Conservation (phyloP, 257 asterid genomes). For the Primulina tabacum region DNA sequence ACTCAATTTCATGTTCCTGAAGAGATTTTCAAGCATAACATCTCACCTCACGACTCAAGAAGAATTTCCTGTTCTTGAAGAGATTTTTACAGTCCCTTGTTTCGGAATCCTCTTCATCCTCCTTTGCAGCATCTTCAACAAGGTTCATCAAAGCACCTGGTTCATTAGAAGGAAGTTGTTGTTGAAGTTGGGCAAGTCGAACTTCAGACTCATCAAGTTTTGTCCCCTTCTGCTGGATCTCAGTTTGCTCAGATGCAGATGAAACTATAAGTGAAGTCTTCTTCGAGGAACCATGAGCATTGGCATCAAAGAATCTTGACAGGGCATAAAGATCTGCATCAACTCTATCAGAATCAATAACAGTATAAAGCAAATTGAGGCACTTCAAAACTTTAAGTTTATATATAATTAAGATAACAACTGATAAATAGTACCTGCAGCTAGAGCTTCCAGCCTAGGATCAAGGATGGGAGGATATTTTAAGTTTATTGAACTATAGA, state of each 20-base stretch:
- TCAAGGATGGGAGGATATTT: constrained; percentile 93
- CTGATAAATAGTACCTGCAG: constrained; percentile 59
- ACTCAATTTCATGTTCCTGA: constrained; percentile 65
- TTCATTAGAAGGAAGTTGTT: constrained; percentile 81
- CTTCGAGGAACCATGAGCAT: constrained; percentile 40
- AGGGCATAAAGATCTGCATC: constrained; percentile 87
- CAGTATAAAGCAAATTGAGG: not conserved
- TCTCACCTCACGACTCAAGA: constrained; percentile 89
- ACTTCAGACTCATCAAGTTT: constrained; percentile 65
- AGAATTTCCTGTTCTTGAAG: constrained; percentile 69
- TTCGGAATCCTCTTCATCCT: constrained; percentile 74
- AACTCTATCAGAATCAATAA: constrained; percentile 25
- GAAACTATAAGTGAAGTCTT: constrained; percentile 31
- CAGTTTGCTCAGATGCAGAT: constrained; percentile 40
- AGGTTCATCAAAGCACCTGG: constrained; percentile 89
- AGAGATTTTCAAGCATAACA: constrained; percentile 37
- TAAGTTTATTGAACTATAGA: constrained; percentile 69
- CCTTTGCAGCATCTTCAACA: constrained; percentile 47
- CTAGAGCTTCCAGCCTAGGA: constrained; percentile 77
- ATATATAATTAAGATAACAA: not conserved
- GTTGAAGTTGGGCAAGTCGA: constrained; percentile 91
- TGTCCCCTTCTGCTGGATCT: constrained; percentile 30
- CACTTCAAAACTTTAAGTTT: not conserved
- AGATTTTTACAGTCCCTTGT: constrained; percentile 67
- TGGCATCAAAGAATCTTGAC: constrained; percentile 76